Evolutionary conservation across 768 basidiomycete genomes (phyloP), one percentile per base, ranked within the genome.

Genomic region (Amanita molliuscula): DNA sequence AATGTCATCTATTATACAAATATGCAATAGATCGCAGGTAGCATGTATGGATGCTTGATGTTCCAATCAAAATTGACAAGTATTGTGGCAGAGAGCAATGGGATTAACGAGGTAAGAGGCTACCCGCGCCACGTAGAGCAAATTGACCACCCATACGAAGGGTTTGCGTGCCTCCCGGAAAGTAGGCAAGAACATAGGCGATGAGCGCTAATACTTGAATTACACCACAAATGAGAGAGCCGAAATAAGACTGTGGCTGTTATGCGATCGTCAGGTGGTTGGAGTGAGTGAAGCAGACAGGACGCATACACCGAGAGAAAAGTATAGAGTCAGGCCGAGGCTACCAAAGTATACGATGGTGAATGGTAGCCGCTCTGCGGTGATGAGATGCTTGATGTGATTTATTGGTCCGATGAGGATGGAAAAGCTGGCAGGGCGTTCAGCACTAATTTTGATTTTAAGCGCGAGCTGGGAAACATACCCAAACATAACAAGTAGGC

Each of bases 401-500:
- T 90, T 92, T 65, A 91, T 68, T 28, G 95, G 95, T 5, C 95
- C 95, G 49, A 88, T 77, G 53, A 89, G 76, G n/a, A 89, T 77
- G 15, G 87, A 82, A 63, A 90, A 90, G 13, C 88, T 89, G 58
- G 50, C 43, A 3, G 35, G 37, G 6, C 28, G 16, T n/a, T 35
- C 13, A 52, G 16, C 20, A 29, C 13, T 26, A 36, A 28, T n/a
- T 11, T 6, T 21, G 10, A n/a, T 13, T 28, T 8, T 7, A 6
- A 31, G 23, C 13, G 43, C 15, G 36, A 21, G 40, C 18, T 3
- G 38, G 18, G 4, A 48, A 48, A 60, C 83, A 58, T 58, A 91
- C 83, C 92, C 96, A 61, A 89, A 83, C 95, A 99, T 98, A 64
- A 98, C 94, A 26, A 99, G 78, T 52, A 92, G 67, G 56, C 88